phyloP scores from a whole-genome alignment of 73 alveolate species.

The Paramecium caudatum region DNA sequence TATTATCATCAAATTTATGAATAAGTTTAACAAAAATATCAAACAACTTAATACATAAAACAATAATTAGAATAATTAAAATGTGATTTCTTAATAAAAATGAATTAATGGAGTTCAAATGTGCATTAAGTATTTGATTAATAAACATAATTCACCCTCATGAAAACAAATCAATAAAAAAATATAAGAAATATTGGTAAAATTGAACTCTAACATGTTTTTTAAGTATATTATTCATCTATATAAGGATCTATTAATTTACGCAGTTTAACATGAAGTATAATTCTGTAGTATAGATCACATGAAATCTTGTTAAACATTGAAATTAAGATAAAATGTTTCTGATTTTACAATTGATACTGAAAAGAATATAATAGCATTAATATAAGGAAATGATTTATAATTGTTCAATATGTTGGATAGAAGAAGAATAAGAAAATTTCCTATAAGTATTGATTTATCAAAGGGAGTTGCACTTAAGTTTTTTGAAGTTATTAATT shows the following conservation, averaged over 20 bases:
- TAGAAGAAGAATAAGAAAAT: neutral
- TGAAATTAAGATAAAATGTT: neutral
- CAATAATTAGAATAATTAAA: neutral
- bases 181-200: neutral
- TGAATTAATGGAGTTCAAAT: neutral
- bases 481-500: neutral
- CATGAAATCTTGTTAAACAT: neutral
- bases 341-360: neutral
- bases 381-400: neutral
- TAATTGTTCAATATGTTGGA: neutral
- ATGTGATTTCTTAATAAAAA: neutral
- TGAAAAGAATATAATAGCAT: neutral
- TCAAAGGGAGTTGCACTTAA: constrained; percentile 15
- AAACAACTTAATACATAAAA: neutral
- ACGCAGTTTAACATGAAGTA: neutral
- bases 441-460: neutral
- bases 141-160: neutral
- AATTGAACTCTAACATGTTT: neutral
- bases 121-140: neutral
- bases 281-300: neutral
- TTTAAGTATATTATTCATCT: neutral
- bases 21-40: neutral
- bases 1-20: neutral
- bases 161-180: neutral
- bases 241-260: neutral